Evolutionary conservation across 176 grass and related monocot genomes (phyloP).

Genomic region (Aegilops umbellulata): DNA sequence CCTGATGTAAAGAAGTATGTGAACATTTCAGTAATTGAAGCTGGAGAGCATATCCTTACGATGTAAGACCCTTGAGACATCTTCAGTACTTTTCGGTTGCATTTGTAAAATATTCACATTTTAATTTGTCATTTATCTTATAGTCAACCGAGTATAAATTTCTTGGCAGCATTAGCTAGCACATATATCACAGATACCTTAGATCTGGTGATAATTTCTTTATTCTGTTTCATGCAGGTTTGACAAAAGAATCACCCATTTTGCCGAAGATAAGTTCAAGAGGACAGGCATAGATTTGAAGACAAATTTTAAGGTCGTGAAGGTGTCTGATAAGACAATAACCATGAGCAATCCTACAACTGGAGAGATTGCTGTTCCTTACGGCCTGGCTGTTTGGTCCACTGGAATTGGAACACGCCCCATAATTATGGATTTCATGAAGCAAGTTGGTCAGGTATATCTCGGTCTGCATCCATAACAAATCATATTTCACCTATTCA

Average conservation of each 20-base stretch:
- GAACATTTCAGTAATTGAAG: constrained; percentile 89
- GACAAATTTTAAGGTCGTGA: constrained; percentile 83
- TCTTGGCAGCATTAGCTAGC: neutral
- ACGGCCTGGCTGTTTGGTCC: constrained; percentile 94
- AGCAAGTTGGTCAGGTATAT: constrained; percentile 84
- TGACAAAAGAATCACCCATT: constrained; percentile 86
- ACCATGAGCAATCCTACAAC: constrained; percentile 66
- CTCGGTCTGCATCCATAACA: neutral
- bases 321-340: constrained; percentile 79
- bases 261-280: constrained; percentile 94
- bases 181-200: neutral
- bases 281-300: constrained; percentile 85
- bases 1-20: constrained; percentile 68
- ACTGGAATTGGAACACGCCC: constrained; percentile 87
- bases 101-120: too few species aligned
- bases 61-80: constrained; percentile 51
- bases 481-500: neutral
- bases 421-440: constrained; percentile 86
- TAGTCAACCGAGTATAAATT: neutral
- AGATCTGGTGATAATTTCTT: neutral
- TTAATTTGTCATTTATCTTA: neutral
- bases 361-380: constrained; percentile 71
- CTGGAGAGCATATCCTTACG: constrained; percentile 89
- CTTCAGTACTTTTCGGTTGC: too few species aligned
- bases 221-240: constrained; percentile 50